A percentile compares a stretch with the other conserved stretches of the same genome.
phyloP scores from a whole-genome alignment of 106 monocot genomes.

The Platanthera guangdongensis region DNA sequence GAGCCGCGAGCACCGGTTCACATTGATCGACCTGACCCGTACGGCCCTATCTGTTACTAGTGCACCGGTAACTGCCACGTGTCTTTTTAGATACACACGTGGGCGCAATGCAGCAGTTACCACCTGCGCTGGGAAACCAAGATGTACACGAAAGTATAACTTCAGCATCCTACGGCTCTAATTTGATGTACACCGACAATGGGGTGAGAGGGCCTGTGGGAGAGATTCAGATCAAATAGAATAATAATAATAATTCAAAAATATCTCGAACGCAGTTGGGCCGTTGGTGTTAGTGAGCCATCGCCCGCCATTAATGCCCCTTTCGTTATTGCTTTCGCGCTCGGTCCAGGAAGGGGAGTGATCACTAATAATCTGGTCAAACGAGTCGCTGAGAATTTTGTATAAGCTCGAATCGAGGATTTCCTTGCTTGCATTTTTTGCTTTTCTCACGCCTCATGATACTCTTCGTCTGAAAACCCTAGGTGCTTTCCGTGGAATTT shows the following conservation, averaged over 20 bases:
- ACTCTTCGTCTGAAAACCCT: neutral
- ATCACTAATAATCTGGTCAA: neutral
- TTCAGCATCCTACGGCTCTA: neutral
- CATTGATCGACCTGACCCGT: neutral
- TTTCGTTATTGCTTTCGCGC: neutral
- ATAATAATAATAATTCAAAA: neutral
- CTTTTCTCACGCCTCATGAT: neutral
- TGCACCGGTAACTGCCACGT: neutral
- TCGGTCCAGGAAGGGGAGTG: neutral
- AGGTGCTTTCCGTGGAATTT: neutral
- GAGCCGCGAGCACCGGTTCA: neutral
- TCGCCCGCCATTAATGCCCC: constrained; percentile 14
- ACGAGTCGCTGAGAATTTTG: neutral
- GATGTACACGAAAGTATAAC: neutral
- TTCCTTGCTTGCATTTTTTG: neutral
- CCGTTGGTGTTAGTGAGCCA: neutral
- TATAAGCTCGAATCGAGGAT: neutral
- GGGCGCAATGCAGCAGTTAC: neutral
- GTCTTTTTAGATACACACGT: neutral
- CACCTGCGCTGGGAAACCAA: neutral
- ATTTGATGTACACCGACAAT: neutral
- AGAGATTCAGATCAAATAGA: neutral
- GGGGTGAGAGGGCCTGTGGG: neutral
- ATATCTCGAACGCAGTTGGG: neutral
- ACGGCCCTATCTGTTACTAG: neutral